A percentile compares a stretch with the other conserved stretches of the same genome.
Conservation (phyloP, 257 asterid species). For the Solanum etuberosum region DNA sequence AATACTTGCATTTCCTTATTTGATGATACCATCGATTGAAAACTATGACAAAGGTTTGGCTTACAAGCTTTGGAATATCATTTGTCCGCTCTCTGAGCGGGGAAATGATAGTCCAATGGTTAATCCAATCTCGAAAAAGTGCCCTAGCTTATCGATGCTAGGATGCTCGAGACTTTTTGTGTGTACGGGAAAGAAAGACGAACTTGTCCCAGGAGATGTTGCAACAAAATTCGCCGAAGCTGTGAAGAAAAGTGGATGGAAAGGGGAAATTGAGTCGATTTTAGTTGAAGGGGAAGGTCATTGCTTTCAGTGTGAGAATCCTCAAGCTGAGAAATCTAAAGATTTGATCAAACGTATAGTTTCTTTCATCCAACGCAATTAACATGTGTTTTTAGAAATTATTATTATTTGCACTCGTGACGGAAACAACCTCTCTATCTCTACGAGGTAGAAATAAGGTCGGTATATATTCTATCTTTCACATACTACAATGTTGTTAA, state of each 20-base stretch:
- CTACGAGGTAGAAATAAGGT: too few species aligned
- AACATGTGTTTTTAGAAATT: neutral
- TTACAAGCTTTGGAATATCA: neutral
- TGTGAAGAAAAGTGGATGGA: constrained; percentile 7
- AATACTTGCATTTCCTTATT: neutral
- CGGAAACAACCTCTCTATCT: too few species aligned
- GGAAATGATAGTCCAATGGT: constrained; percentile 9
- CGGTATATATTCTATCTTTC: too few species aligned
- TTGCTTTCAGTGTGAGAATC: neutral
- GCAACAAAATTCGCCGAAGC: neutral
- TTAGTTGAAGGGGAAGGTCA: constrained; percentile 13
- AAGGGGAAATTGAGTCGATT: constrained; percentile 3
- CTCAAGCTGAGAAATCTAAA: neutral
- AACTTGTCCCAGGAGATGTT: neutral
- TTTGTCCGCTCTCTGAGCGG: neutral
- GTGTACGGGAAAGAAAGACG: neutral
- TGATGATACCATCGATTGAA: constrained; percentile 1
- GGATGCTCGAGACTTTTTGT: constrained; percentile 3
- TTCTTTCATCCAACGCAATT: neutral
- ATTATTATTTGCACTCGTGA: too few species aligned
- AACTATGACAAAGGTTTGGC: neutral
- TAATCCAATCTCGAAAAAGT: neutral
- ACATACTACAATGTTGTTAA: too few species aligned
- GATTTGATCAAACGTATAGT: neutral
- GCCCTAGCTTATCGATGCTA: neutral